These are phyloP conservation scores for Suaeda aralocaspica DNA, from an alignment of 148 eudicot genomes.

Conservation along the genomic window DNA sequence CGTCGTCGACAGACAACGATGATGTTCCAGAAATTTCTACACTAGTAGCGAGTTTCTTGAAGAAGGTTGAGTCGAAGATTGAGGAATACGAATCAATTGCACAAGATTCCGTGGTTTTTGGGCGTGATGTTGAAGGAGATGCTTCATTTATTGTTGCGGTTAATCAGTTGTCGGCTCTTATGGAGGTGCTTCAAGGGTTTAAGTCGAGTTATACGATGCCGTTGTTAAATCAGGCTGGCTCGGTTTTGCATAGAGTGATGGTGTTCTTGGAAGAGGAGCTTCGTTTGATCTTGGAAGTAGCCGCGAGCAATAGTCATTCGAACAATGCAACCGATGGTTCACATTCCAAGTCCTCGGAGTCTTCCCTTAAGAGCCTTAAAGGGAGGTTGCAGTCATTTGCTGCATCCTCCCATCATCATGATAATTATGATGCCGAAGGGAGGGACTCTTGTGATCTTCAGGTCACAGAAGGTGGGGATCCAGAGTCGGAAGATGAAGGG, in stretches of 20 bases:
- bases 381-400: constrained; percentile 9
- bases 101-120: constrained; percentile 32
- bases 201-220: constrained; percentile 18
- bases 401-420: not conserved
- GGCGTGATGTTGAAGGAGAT: constrained; percentile 37
- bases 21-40: constrained; percentile 35
- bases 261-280: constrained; percentile 61
- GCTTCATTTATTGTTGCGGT: constrained; percentile 36
- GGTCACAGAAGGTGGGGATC: not conserved
- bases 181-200: constrained; percentile 31
- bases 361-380: constrained; percentile 16
- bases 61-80: constrained; percentile 42
- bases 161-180: constrained; percentile 31
- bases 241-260: constrained; percentile 64
- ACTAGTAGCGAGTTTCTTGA: constrained; percentile 34
- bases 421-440: not conserved
- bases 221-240: constrained; percentile 39
- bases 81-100: constrained; percentile 32
- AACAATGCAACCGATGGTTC: not conserved
- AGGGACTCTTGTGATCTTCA: constrained; percentile 17
- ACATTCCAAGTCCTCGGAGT: not conserved
- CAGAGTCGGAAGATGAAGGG: constrained; percentile 4
- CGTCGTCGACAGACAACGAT: not conserved
- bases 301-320: not conserved
- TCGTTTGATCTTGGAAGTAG: constrained; percentile 43